These are phyloP conservation scores for Pseudomassariella vexata DNA, from an alignment of 2,329 filamentous ascomycete genomes.

Conservation along the genomic window DNA sequence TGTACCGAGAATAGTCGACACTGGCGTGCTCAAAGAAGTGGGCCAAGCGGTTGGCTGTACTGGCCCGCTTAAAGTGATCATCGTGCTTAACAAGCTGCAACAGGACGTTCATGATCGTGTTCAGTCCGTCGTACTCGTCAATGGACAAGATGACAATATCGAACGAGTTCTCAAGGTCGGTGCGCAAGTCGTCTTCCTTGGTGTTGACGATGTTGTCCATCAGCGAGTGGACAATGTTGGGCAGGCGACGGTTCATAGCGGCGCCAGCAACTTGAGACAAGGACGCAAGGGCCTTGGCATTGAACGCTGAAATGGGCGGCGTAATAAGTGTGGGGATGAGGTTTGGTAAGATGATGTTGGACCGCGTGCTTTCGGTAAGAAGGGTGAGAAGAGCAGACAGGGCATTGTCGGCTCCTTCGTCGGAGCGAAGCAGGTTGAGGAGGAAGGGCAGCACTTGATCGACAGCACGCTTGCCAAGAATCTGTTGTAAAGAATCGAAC, in stretches of 20 bases:
- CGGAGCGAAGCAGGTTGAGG: constrained; percentile 79
- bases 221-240: constrained; percentile 84
- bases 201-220: constrained; percentile 85
- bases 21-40: constrained; percentile 78
- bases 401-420: constrained; percentile 85
- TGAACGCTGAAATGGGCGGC: constrained; percentile 88
- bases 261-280: constrained; percentile 84
- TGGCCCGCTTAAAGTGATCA: constrained; percentile 77
- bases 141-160: constrained; percentile 88
- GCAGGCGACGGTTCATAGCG: constrained; percentile 85
- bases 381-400: constrained; percentile 88
- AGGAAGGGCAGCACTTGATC: constrained; percentile 93
- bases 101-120: constrained; percentile 92
- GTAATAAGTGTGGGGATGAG: constrained; percentile 89
- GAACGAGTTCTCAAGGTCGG: constrained; percentile 74
- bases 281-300: constrained; percentile 88
- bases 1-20: constrained; percentile 91
- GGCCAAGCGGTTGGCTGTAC: constrained; percentile 72
- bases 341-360: constrained; percentile 94
- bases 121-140: constrained; percentile 92
- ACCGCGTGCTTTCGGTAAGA: constrained; percentile 86
- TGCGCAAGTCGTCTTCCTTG: constrained; percentile 66
- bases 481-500: constrained; percentile 92
- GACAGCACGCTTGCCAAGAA: constrained; percentile 88
- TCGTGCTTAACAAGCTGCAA: constrained; percentile 84